A percentile compares a stretch with the other conserved stretches of the same genome.
Evolutionary conservation across 2,329 filamentous ascomycete genomes (phyloP).

Genomic region (Zymoseptoria tritici): DNA sequence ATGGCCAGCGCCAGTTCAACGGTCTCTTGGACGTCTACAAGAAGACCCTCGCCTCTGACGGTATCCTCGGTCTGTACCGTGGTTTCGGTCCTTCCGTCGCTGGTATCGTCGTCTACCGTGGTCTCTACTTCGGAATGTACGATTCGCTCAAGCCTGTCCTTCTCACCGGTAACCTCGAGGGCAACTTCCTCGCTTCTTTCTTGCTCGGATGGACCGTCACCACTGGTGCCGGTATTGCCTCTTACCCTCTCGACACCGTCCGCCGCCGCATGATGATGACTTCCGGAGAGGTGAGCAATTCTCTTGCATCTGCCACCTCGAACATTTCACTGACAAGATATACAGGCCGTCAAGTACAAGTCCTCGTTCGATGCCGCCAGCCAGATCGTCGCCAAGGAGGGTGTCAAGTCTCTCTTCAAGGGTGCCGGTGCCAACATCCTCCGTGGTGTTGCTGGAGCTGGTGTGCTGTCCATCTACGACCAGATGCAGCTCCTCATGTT

Average conservation of each 20-base stretch:
- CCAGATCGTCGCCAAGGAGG: conserved; percentile 97
- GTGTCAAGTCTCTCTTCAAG: conserved; percentile 99
- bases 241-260: conserved; percentile 99
- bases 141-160: conserved; percentile 99
- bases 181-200: conserved; percentile 99
- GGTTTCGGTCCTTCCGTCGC: conserved; percentile 99
- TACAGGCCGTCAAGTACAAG: conserved; percentile 99
- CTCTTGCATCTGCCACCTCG: neutral
- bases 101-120: conserved; percentile 99
- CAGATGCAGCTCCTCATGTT: conserved; percentile 98
- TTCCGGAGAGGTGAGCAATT: conserved; percentile 55
- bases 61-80: conserved; percentile 99
- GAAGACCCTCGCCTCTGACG: conserved; percentile 98
- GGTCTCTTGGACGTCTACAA: conserved; percentile 98
- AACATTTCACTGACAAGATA: neutral
- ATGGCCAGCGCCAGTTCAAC: conserved; percentile 99
- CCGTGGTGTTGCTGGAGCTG: conserved; percentile 99
- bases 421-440: conserved; percentile 99
- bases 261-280: conserved; percentile 99
- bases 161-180: conserved; percentile 82
- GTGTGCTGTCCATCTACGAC: conserved; percentile 99
- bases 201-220: conserved; percentile 97
- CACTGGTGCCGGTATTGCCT: conserved; percentile 99
- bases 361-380: conserved; percentile 87
- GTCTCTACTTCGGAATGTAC: conserved; percentile 99